Percentiles rank a stretch among this genome's conserved stretches.
Conservation (phyloP, 2,329 filamentous ascomycete genomes). For the Aspergillus sclerotialis region DNA sequence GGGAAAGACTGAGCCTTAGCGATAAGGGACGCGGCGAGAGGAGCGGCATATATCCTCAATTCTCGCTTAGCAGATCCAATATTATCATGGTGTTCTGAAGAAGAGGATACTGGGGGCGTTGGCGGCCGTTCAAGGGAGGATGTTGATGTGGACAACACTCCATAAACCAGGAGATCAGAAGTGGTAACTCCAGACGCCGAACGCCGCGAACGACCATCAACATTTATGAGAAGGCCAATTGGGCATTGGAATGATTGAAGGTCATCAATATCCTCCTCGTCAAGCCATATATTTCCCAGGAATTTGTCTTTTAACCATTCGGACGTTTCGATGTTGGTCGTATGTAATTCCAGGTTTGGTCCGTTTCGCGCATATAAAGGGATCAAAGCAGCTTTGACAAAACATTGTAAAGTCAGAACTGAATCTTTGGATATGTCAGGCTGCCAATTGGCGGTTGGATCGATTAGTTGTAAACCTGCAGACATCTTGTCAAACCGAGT, state of each 20-base stretch:
- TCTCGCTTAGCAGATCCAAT: slow-evolving; percentile 16
- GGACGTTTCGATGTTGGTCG: slow-evolving; percentile 21
- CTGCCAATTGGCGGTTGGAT: slow-evolving; percentile 25
- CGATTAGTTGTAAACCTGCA: slow-evolving; percentile 27
- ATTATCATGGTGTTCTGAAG: slow-evolving; percentile 13
- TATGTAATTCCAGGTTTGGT: slow-evolving; percentile 34
- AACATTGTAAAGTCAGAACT: slow-evolving; percentile 25
- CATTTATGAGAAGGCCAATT: slow-evolving; percentile 29
- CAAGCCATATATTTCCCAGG: slow-evolving; percentile 26
- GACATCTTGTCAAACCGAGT: not conserved
- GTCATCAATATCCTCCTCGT: slow-evolving; percentile 24
- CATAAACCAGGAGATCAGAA: slow-evolving; percentile 34
- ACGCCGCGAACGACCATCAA: slow-evolving; percentile 14
- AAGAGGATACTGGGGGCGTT: slow-evolving; percentile 29
- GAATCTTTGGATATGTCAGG: slow-evolving; percentile 26
- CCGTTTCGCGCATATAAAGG: slow-evolving; percentile 35
- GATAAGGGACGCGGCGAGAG: slow-evolving; percentile 28
- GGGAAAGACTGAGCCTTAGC: slow-evolving; percentile 27
- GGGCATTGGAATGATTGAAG: slow-evolving; percentile 30
- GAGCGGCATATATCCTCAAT: slow-evolving; percentile 30
- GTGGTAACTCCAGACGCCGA: slow-evolving; percentile 14
- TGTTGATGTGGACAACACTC: slow-evolving; percentile 27
- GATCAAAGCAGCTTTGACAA: slow-evolving; percentile 34
- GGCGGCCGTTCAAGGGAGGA: slow-evolving; percentile 23
- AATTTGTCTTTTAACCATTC: slow-evolving; percentile 34